Base-by-base conservation (phyloP, 441 rosid genomes). In the Lepidium campestre region DNA sequence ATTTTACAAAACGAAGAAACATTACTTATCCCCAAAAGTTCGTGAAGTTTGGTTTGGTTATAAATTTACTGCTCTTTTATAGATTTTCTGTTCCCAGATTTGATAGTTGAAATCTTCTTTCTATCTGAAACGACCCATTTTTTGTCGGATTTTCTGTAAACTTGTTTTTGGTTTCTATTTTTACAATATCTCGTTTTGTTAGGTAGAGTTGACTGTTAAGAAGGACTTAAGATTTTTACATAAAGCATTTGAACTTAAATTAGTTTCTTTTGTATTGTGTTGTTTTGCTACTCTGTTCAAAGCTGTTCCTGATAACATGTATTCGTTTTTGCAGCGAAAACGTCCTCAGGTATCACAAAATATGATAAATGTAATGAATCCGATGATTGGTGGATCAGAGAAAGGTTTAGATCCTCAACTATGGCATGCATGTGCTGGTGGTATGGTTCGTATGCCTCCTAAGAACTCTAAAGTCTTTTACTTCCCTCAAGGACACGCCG, bases 351-450 rank as follows among this genome's bases (percentile, higher is more conserved):
- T 55, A 18, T 54, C 25, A 53, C 27, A 44, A 32, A 12, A 25
- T 10, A 75, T 72, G 82, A 78, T 70, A 48, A 82, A 77, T 49
- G 79, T 83, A 5, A 77, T 83, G 87, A 83, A 80, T 42, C 70
- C 81, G 2, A 58, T 74, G 77, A 83, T 77, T 76, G 72, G 65
- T 57, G 57, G 75, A 49, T 47, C 73, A 48, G 99, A 85, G 64
- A 84, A 79, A 60, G 79, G 87, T 61, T 82, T 94, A 75, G 99
- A 91, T 86, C 85, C 99, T 53, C 96, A 89, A 52, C 75, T 94
- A 36, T 94, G 99, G 99, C 97, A 94, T 76, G 99, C 96, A 44
- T 94, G 99, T 75, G 97, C 98, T 25, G 99, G 99, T 62, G 82
- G 96, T 14, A 86, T 94, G 98, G 94, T 91, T 19, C 96, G 88